A percentile compares a stretch with the other conserved stretches of the same genome.
phyloP scores from a whole-genome alignment of 2,329 filamentous ascomycete genomes.

The Epichloe gansuensis region DNA sequence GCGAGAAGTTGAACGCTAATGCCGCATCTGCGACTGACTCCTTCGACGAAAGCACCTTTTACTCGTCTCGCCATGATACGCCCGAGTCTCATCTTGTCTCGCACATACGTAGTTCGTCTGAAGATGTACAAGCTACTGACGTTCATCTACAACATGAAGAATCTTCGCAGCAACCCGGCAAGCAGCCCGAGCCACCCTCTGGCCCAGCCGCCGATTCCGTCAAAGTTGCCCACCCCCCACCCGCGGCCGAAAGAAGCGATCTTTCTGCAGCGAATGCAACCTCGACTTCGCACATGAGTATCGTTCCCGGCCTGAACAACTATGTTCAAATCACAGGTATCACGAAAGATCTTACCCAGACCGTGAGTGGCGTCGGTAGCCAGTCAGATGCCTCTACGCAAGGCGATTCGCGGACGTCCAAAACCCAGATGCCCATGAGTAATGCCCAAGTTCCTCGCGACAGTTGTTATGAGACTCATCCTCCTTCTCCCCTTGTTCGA shows the following conservation, averaged over 20 bases:
- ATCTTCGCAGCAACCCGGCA: not conserved
- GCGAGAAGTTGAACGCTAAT: slow-evolving; percentile 40
- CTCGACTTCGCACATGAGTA: slow-evolving; percentile 8
- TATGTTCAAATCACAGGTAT: slow-evolving; percentile 11
- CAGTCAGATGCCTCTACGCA: slow-evolving; percentile 22
- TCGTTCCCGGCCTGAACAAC: slow-evolving; percentile 21
- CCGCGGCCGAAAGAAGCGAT: not conserved
- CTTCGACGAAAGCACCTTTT: slow-evolving; percentile 88
- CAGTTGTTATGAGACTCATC: slow-evolving; percentile 19
- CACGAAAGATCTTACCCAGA: slow-evolving; percentile 10
- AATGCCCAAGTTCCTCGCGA: slow-evolving; percentile 10
- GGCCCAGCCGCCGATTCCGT: not conserved
- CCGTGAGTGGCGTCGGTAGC: slow-evolving; percentile 28
- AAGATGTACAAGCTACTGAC: slow-evolving; percentile 16
- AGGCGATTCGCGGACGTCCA: slow-evolving; percentile 19
- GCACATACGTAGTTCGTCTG: slow-evolving; percentile 33
- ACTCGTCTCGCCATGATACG: slow-evolving; percentile 87
- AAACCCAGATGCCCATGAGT: slow-evolving; percentile 7
- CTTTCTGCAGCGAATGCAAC: slow-evolving; percentile 2
- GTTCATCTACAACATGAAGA: slow-evolving; percentile 7
- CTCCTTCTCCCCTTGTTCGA: slow-evolving; percentile 51
- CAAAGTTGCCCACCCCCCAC: not conserved
- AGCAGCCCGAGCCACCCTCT: not conserved
- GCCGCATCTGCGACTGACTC: slow-evolving; percentile 59
- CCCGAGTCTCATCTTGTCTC: slow-evolving; percentile 39